Conservation (phyloP, 2,329 filamentous ascomycete genomes). For the Passalora sequoiae region DNA sequence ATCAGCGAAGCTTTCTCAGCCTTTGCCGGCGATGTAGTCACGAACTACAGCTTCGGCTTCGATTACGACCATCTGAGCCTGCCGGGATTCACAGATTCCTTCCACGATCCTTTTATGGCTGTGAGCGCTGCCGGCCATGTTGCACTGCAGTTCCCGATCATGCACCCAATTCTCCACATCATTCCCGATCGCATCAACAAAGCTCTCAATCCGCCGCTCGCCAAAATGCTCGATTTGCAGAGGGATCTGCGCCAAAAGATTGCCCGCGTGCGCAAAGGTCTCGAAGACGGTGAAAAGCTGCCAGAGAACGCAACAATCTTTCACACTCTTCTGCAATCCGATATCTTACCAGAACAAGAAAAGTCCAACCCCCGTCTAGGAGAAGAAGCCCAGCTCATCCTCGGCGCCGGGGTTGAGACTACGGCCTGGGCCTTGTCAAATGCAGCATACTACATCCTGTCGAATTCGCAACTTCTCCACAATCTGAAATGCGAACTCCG, state of each 20-base stretch:
- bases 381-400: conserved; percentile 25
- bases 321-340: conserved; percentile 19
- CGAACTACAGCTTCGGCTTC: conserved; percentile 18
- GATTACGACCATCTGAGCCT: conserved; percentile 17
- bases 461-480: conserved; percentile 14
- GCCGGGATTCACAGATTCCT: conserved; percentile 17
- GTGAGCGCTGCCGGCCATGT: conserved; percentile 16
- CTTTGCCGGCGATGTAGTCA: conserved; percentile 19
- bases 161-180: conserved; percentile 15
- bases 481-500: conserved; percentile 27
- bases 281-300: conserved; percentile 11
- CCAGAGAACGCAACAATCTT: conserved; percentile 21
- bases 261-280: conserved; percentile 2
- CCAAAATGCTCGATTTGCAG: conserved; percentile 12
- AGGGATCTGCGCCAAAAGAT: conserved; percentile 17
- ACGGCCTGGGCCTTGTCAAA: conserved; percentile 20
- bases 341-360: conserved; percentile 19
- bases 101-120: conserved; percentile 19
- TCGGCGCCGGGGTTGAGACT: conserved; percentile 24
- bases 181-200: conserved; percentile 17
- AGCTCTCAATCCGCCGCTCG: conserved; percentile 16
- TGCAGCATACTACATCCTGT: conserved; percentile 22
- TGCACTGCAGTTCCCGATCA: conserved; percentile 17
- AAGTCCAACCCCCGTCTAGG: conserved; percentile 19
- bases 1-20: conserved; percentile 16